phyloP scores from a whole-genome alignment of 225 moss, liverwort and hornwort genomes.

The Asterella californica region DNA sequence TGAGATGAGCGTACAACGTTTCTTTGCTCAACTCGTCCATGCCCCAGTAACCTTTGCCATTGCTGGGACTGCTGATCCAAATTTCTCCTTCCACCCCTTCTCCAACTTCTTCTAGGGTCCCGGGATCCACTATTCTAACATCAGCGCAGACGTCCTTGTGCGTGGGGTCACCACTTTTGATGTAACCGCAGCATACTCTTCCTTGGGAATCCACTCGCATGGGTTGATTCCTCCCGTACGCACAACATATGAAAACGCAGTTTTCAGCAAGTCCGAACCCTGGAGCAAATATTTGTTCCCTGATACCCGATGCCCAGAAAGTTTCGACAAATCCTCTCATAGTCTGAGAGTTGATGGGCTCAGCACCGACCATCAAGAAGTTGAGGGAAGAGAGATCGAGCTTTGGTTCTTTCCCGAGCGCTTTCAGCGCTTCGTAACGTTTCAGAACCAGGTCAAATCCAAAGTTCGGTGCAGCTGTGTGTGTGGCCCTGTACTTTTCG shows the following conservation, averaged over 20 bases:
- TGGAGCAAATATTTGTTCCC: constrained; percentile 43
- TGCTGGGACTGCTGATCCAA: constrained; percentile 45
- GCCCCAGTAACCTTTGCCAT: constrained; percentile 42
- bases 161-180: constrained; percentile 14
- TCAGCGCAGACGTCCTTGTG: constrained; percentile 35
- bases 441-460: constrained; percentile 41
- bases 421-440: constrained; percentile 25
- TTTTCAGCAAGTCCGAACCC: constrained; percentile 51
- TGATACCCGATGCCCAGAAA: constrained; percentile 38
- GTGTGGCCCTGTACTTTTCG: constrained; percentile 39
- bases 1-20: constrained; percentile 29
- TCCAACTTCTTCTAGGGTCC: constrained; percentile 25
- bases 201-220: constrained; percentile 28
- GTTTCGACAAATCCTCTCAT: constrained; percentile 34
- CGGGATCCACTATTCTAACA: constrained; percentile 41
- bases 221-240: constrained; percentile 35
- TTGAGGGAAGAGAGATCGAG: constrained; percentile 36
- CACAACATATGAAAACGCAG: constrained; percentile 45
- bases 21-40: constrained; percentile 28
- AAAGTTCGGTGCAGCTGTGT: constrained; percentile 47
- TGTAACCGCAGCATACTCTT: constrained; percentile 41
- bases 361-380: constrained; percentile 43
- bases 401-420: constrained; percentile 14
- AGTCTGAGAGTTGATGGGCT: constrained; percentile 37
- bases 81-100: constrained; percentile 46